Conservation (phyloP, 257 asterid species). For the Echites panduratus region DNA sequence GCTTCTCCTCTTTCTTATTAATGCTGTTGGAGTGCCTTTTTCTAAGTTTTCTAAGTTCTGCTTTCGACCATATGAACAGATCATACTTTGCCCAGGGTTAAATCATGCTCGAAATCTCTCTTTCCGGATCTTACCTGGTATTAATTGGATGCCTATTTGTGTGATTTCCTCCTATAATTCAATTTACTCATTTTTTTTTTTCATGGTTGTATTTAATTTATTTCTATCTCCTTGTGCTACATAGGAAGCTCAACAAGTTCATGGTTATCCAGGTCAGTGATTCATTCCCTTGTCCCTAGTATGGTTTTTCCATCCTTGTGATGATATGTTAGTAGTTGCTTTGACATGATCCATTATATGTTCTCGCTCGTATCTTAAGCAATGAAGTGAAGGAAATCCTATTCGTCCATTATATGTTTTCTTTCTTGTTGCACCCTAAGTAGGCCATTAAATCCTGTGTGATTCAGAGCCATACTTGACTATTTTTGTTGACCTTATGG, state of each 20-base stretch:
- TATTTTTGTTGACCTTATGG: not conserved
- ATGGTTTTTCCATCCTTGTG: not conserved
- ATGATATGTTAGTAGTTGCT: not conserved
- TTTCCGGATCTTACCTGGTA: slow-evolving; percentile 52
- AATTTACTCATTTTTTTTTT: not conserved
- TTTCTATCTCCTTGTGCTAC: slow-evolving; percentile 16
- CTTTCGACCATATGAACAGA: slow-evolving; percentile 37
- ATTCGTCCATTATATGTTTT: not conserved
- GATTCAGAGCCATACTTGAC: not conserved
- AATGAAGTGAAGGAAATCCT: not conserved
- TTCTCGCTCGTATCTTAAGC: not conserved
- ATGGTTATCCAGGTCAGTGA: slow-evolving; percentile 49
- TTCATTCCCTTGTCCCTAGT: not conserved
- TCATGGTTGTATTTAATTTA: not conserved
- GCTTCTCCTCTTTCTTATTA: not conserved
- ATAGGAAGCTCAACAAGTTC: slow-evolving; percentile 44
- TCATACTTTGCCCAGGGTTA: slow-evolving; percentile 27
- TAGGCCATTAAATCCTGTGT: not conserved
- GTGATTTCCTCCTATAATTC: slow-evolving; percentile 2
- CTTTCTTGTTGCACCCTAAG: not conserved
- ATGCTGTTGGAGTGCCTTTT: not conserved
- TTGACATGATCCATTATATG: not conserved
- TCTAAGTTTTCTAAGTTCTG: slow-evolving; percentile 9
- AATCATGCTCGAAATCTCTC: slow-evolving; percentile 42
- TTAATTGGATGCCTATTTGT: not conserved